Evolutionary conservation across 2,329 filamentous ascomycete genomes (phyloP).

Genomic region (Colletotrichum cuscutae): DNA sequence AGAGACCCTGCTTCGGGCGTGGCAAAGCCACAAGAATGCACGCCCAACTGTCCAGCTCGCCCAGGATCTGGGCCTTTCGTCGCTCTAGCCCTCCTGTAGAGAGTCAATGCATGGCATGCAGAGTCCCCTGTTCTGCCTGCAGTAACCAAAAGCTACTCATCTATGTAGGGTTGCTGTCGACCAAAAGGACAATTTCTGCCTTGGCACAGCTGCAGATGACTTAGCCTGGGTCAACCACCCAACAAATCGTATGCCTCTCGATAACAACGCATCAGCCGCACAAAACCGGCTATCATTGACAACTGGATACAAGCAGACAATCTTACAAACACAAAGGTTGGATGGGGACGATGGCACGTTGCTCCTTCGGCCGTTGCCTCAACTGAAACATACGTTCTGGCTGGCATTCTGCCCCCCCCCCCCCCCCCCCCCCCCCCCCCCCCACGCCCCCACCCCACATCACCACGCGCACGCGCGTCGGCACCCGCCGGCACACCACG

Average conservation of each 20-base stretch:
- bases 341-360: not conserved
- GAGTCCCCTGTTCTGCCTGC: slow-evolving; percentile 6
- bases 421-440: too few relatives aligned
- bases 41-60: not conserved
- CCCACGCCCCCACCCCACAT: too few relatives aligned
- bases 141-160: not conserved
- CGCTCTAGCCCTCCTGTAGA: not conserved
- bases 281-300: not conserved
- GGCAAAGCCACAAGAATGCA: slow-evolving; percentile 1
- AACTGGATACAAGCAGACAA: not conserved
- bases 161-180: not conserved
- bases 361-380: not conserved
- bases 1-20: not conserved
- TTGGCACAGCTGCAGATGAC: slow-evolving; percentile 7
- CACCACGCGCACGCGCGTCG: too few relatives aligned
- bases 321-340: not conserved
- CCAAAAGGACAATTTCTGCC: not conserved
- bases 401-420: not conserved
- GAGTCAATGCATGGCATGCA: not conserved
- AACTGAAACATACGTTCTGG: slow-evolving; percentile 13
- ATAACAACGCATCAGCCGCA: not conserved
- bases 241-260: not conserved
- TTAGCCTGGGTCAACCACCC: not conserved
- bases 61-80: not conserved
- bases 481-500: too few relatives aligned